Conservation (phyloP, 805 yeast genomes). For the Zygoascus flipseniorum region DNA sequence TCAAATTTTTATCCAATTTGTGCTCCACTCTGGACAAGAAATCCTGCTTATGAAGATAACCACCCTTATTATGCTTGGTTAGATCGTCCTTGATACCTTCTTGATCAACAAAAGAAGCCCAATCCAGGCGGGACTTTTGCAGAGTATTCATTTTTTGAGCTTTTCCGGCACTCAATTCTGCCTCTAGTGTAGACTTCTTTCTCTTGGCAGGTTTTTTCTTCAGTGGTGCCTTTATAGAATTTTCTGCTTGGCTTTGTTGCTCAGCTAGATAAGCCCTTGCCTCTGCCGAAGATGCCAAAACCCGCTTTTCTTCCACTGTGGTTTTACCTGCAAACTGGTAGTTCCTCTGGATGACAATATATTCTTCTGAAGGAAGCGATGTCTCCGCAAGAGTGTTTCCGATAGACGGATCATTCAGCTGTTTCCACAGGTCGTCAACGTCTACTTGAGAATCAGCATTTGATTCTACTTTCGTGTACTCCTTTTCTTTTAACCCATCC, state of each 20-base stretch:
- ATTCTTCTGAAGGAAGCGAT: slow-evolving; percentile 32
- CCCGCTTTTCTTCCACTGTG: slow-evolving; percentile 68
- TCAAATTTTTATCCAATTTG: slow-evolving; percentile 43
- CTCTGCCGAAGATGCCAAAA: slow-evolving; percentile 71
- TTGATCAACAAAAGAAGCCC: slow-evolving; percentile 90
- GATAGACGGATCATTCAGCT: slow-evolving; percentile 32
- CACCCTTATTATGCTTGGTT: slow-evolving; percentile 72
- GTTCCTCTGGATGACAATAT: slow-evolving; percentile 62
- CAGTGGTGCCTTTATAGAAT: slow-evolving; percentile 2
- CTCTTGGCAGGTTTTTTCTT: slow-evolving; percentile 32
- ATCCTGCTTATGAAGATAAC: slow-evolving; percentile 85
- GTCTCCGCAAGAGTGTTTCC: background rate
- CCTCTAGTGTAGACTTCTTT: slow-evolving; percentile 68
- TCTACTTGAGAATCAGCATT: slow-evolving; percentile 32
- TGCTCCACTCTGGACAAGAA: slow-evolving; percentile 70
- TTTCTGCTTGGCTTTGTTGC: slow-evolving; percentile 7
- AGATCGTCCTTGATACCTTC: slow-evolving; percentile 80
- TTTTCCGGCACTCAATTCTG: slow-evolving; percentile 58
- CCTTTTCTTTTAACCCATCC: slow-evolving; percentile 26
- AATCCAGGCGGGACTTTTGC: slow-evolving; percentile 87
- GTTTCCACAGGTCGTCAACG: slow-evolving; percentile 48
- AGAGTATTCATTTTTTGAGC: slow-evolving; percentile 80
- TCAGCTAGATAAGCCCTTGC: slow-evolving; percentile 69
- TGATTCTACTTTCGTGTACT: slow-evolving; percentile 15
- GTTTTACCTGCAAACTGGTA: slow-evolving; percentile 88